Conservation (phyloP, 805 yeast species). For the Suhomyces sp. region DNA sequence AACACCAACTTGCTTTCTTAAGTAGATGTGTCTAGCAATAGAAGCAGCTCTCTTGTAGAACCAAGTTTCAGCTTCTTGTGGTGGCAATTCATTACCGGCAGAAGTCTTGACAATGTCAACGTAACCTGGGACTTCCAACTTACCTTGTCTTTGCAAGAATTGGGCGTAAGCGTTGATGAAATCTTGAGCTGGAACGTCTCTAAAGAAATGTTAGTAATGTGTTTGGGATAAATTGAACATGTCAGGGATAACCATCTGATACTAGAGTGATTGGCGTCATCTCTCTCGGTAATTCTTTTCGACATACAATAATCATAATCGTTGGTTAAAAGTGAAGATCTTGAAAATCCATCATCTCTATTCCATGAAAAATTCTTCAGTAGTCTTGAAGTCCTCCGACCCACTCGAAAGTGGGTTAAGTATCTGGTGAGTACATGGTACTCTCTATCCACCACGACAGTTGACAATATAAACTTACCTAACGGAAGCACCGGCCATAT, state of each 20-base stretch:
- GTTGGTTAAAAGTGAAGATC: background rate
- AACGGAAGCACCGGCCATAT: constrained; percentile 97
- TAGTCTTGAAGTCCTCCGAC: background rate
- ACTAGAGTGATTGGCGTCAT: background rate
- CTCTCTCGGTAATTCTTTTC: background rate
- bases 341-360: background rate
- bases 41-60: constrained; percentile 99
- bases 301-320: background rate
- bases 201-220: constrained; percentile 40
- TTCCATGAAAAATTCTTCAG: background rate
- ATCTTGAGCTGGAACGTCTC: constrained; percentile 99
- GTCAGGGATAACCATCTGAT: background rate
- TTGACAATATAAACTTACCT: constrained; percentile 60
- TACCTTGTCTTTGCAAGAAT: constrained; percentile 99
- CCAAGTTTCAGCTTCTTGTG: constrained; percentile 99
- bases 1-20: constrained; percentile 98
- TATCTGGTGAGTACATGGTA: constrained; percentile 2
- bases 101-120: constrained; percentile 99
- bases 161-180: constrained; percentile 99
- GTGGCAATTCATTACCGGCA: constrained; percentile 98
- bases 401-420: background rate
- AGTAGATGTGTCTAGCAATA: constrained; percentile 99
- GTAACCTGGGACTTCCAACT: constrained; percentile 99
- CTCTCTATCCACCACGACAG: constrained; percentile 28
- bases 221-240: background rate